phyloP scores from a whole-genome alignment of 768 basidiomycete genomes.

The Suillus plorans region DNA sequence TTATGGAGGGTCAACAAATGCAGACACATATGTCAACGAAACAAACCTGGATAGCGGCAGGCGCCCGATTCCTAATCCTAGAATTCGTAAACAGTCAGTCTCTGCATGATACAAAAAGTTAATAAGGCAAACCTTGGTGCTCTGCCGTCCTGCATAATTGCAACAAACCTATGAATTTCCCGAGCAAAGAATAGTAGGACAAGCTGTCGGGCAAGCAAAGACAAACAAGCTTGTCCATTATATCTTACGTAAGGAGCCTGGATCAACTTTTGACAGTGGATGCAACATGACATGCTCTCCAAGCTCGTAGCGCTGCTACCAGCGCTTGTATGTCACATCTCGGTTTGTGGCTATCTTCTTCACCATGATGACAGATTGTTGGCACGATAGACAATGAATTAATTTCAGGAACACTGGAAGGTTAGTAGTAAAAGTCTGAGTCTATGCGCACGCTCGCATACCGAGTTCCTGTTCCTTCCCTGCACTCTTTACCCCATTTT shows the following conservation, averaged over 20 bases:
- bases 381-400: conserved; percentile 88
- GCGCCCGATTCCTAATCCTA: conserved; percentile 94
- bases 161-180: not conserved
- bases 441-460: conserved; percentile 48
- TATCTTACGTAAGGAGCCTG: not conserved
- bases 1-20: conserved; percentile 10
- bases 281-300: not conserved
- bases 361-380: conserved; percentile 26
- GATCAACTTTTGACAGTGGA: too few relatives aligned
- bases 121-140: conserved; percentile 59
- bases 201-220: not conserved
- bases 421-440: conserved; percentile 80
- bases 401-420: conserved; percentile 98
- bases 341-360: not conserved
- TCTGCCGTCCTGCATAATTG: conserved; percentile 73
- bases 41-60: conserved; percentile 86
- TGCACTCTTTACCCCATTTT: conserved; percentile 30
- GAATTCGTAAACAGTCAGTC: conserved; percentile 7
- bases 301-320: not conserved
- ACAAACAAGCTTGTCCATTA: not conserved
- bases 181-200: not conserved
- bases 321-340: not conserved
- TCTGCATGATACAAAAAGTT: not conserved
- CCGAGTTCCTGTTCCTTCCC: conserved; percentile 70
- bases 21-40: conserved; percentile 4